Conservation (phyloP, 257 asterid species). For the Rhazya stricta region DNA sequence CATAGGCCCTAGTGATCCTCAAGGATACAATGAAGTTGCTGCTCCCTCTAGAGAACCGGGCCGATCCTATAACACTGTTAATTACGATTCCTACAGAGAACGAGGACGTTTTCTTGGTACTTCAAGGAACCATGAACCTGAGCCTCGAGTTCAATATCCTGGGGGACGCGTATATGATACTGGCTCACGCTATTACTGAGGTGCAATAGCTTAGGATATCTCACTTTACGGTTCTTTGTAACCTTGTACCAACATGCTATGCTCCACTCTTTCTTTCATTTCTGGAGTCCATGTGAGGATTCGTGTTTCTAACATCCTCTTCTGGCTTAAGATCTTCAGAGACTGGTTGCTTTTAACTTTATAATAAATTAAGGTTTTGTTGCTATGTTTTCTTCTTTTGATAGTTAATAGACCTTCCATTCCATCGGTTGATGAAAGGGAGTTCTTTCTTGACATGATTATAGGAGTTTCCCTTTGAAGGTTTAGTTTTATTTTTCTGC, state of each 20-base stretch:
- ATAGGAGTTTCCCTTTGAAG: too few relatives aligned
- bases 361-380: background rate
- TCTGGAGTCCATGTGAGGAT: background rate
- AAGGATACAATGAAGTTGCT: conserved; percentile 32
- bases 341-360: background rate
- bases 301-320: background rate
- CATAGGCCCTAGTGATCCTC: conserved; percentile 42
- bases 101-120: conserved; percentile 41
- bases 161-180: conserved; percentile 62
- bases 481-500: too few relatives aligned
- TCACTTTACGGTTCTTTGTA: background rate
- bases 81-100: conserved; percentile 55
- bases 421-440: background rate
- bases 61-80: conserved; percentile 43
- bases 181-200: conserved; percentile 48
- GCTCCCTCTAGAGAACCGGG: conserved; percentile 40
- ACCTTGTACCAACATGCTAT: background rate
- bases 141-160: conserved; percentile 55
- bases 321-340: background rate
- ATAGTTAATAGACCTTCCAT: background rate
- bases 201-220: background rate
- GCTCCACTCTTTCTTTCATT: background rate
- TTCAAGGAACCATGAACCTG: conserved; percentile 51
- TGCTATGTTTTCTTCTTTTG: background rate
- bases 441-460: too few relatives aligned